Percentiles rank a stretch among this genome's conserved stretches.
Conservation (phyloP, 257 asterid species). For the Penstemon newberryi region DNA sequence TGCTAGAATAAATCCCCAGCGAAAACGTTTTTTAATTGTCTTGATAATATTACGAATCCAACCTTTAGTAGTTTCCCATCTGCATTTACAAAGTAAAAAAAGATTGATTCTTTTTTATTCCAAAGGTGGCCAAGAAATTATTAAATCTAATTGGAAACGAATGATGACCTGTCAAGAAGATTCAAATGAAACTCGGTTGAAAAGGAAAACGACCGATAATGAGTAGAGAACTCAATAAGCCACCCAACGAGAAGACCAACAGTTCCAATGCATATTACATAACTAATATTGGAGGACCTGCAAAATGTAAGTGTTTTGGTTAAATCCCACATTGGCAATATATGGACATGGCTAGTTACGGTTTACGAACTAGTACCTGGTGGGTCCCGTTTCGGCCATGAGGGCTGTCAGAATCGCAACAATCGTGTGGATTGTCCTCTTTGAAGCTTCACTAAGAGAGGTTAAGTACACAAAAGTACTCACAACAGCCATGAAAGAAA, state of each 20-base stretch:
- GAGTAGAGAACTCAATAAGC: constrained; percentile 71
- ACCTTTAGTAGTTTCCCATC: constrained; percentile 61
- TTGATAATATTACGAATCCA: constrained; percentile 51
- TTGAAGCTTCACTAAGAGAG: constrained; percentile 67
- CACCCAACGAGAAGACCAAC: constrained; percentile 74
- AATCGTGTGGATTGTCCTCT: constrained; percentile 85
- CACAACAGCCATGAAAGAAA: constrained; percentile 96
- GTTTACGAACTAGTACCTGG: constrained; percentile 49
- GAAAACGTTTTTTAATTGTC: constrained; percentile 62
- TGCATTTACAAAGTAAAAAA: constrained; percentile 30
- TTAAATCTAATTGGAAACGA: not conserved
- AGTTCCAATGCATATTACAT: constrained; percentile 72
- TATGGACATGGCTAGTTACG: not conserved
- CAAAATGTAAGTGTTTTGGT: constrained; percentile 30
- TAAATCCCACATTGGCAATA: not conserved
- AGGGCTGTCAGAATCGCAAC: constrained; percentile 90
- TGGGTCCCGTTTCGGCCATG: constrained; percentile 91
- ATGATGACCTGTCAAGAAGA: constrained; percentile 51
- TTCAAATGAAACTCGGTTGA: constrained; percentile 55
- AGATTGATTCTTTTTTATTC: not conserved
- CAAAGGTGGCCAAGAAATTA: not conserved
- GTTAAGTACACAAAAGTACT: constrained; percentile 85
- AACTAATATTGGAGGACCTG: constrained; percentile 73
- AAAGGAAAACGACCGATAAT: constrained; percentile 42
- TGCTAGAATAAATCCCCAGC: constrained; percentile 70